Evolutionary conservation across 1,284 basidiomycete species (phyloP).

Genomic region (Ceraceosorus guamensis): DNA sequence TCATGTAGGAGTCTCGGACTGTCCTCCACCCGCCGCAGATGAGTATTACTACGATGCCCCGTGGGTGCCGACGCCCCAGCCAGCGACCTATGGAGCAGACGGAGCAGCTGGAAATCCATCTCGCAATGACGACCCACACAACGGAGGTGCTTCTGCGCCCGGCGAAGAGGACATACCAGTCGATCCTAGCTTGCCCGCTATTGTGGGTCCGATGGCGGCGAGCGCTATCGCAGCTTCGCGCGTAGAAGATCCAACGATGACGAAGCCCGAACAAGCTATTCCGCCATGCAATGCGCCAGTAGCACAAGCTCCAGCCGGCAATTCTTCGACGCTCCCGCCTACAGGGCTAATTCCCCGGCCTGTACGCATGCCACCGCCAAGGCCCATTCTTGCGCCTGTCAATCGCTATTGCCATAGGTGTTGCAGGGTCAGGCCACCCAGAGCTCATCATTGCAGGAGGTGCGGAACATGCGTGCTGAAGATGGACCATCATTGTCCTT

Average conservation of each 20-base stretch:
- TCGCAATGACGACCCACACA: neutral
- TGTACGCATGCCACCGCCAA: constrained; percentile 4
- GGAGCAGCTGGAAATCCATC: neutral
- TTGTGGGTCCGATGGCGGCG: too few species aligned
- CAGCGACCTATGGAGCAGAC: neutral
- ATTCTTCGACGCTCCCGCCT: neutral
- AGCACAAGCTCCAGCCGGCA: too few species aligned
- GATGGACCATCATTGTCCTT: constrained; percentile 63
- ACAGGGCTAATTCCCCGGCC: neutral
- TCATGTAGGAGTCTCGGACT: constrained; percentile 18
- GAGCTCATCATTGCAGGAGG: constrained; percentile 67
- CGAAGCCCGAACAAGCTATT: too few species aligned
- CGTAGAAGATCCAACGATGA: too few species aligned
- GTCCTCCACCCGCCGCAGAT: constrained; percentile 5
- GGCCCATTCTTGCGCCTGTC: constrained; percentile 8
- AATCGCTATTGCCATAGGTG: constrained; percentile 44
- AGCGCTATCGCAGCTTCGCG: too few species aligned
- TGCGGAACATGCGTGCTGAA: constrained; percentile 67
- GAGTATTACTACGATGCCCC: neutral
- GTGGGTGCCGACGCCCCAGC: neutral
- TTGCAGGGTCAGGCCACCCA: constrained; percentile 59
- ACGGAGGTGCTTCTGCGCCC: too few species aligned
- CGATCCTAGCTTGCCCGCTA: too few species aligned
- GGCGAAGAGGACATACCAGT: too few species aligned
- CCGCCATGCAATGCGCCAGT: too few species aligned